These are phyloP conservation scores for Fusarium agapanthi DNA, from an alignment of 2,329 filamentous ascomycete species.

Conservation along the genomic window DNA sequence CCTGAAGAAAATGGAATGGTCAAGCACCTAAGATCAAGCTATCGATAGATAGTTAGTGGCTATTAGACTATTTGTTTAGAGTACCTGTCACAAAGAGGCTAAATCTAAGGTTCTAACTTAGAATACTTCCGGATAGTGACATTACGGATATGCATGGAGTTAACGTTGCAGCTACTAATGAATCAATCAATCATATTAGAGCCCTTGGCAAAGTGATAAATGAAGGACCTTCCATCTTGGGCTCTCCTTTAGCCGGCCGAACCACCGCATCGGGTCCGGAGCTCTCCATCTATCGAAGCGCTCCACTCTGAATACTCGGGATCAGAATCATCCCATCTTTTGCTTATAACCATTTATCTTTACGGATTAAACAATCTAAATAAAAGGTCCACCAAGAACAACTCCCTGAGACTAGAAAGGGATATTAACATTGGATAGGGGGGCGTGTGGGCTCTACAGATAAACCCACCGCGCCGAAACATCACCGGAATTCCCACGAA, in stretches of 20 bases:
- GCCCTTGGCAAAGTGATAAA: background rate
- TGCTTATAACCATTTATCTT: background rate
- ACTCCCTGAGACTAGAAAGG: background rate
- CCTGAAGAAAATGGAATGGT: background rate
- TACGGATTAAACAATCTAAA: background rate
- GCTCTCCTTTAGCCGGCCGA: slow-evolving; percentile 3
- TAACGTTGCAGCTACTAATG: background rate
- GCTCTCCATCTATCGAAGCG: background rate
- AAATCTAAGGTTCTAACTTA: background rate
- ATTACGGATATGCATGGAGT: background rate
- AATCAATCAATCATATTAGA: background rate
- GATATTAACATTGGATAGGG: slow-evolving; percentile 4
- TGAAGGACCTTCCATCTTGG: background rate
- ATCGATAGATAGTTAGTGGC: background rate
- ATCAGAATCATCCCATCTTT: slow-evolving; percentile 1
- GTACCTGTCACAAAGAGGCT: background rate
- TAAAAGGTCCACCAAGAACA: background rate
- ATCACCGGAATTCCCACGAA: slow-evolving; percentile 28
- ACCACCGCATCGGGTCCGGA: slow-evolving; percentile 11
- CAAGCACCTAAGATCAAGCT: background rate
- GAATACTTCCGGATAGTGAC: background rate
- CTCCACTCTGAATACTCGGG: background rate
- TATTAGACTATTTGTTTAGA: background rate
- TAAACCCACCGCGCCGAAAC: slow-evolving; percentile 18
- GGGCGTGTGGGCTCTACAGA: slow-evolving; percentile 7